These are phyloP conservation scores for Arabis hirsuta DNA, from an alignment of 345 rosid species.

Conservation along the genomic window DNA sequence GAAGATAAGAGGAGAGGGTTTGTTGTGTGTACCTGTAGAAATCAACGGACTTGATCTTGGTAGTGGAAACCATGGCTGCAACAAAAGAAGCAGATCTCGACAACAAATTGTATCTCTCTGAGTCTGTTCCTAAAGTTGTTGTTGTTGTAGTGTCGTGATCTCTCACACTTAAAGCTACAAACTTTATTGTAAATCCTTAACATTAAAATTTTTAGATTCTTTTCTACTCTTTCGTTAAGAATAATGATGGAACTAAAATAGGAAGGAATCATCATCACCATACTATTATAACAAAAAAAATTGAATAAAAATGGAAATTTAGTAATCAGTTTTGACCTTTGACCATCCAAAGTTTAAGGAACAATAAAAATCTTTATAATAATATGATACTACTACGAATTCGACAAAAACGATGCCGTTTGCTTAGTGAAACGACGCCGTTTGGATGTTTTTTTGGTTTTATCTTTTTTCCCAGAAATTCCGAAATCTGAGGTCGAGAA, in stretches of 20 bases:
- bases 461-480: too few species aligned
- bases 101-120: background rate
- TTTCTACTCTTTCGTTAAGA: background rate
- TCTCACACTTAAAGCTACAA: background rate
- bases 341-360: background rate
- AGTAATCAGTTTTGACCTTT: constrained; percentile 6
- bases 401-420: background rate
- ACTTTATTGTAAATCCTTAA: background rate
- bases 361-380: too few species aligned
- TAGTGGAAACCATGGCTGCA: constrained; percentile 60
- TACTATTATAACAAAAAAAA: constrained; percentile 6
- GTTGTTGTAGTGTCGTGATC: constrained; percentile 8
- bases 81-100: constrained; percentile 26
- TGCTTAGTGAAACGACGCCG: background rate
- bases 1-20: background rate
- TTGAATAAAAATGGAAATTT: constrained; percentile 9
- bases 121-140: background rate
- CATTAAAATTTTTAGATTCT: background rate
- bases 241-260: constrained; percentile 6
- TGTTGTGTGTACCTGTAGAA: constrained; percentile 56
- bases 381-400: too few species aligned
- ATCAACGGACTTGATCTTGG: constrained; percentile 72
- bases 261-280: background rate
- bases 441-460: background rate
- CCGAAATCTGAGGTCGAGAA: constrained; percentile 18